Percentiles rank a stretch among this genome's conserved stretches.
Conservation (phyloP, 768 basidiomycete species). For the Chlorophyllum brunneum region DNA sequence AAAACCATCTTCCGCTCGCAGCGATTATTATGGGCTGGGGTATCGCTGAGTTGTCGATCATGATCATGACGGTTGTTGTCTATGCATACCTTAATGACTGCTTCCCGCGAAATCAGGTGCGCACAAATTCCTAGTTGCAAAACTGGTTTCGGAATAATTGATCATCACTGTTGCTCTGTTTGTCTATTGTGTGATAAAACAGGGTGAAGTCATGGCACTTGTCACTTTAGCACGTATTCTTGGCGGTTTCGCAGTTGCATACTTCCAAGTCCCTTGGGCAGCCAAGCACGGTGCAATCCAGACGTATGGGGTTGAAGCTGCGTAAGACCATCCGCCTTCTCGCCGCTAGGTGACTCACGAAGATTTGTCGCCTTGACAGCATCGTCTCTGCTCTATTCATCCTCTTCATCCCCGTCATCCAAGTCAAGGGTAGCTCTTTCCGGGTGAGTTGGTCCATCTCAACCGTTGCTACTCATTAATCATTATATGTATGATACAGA, state of each 20-base stretch:
- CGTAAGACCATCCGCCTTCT: constrained; percentile 27
- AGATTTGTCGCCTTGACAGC: constrained; percentile 17
- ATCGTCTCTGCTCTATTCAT: constrained; percentile 48
- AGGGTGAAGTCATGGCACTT: constrained; percentile 55
- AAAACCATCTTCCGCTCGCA: constrained; percentile 41
- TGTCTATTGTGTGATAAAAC: background rate
- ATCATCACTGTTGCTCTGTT: background rate
- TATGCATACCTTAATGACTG: constrained; percentile 35
- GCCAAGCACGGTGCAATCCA: constrained; percentile 47
- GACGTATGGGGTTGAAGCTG: constrained; percentile 53
- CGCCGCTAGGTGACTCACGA: background rate
- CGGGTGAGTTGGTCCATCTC: too few species aligned
- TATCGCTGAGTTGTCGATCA: constrained; percentile 42
- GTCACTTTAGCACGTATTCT: constrained; percentile 48
- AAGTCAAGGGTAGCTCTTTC: constrained; percentile 24
- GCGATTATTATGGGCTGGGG: constrained; percentile 61
- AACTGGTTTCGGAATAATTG: background rate
- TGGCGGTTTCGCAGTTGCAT: constrained; percentile 57
- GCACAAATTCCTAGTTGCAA: too few species aligned
- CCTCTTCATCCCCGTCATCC: constrained; percentile 43
- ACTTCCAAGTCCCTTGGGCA: constrained; percentile 59
- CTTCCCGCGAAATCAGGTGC: constrained; percentile 26
- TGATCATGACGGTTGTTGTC: constrained; percentile 49
- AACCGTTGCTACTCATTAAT: background rate
- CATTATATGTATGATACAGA: too few species aligned